These are phyloP conservation scores for Graphium sp. DNA, from an alignment of 2,329 filamentous ascomycete genomes.

Conservation along the genomic window DNA sequence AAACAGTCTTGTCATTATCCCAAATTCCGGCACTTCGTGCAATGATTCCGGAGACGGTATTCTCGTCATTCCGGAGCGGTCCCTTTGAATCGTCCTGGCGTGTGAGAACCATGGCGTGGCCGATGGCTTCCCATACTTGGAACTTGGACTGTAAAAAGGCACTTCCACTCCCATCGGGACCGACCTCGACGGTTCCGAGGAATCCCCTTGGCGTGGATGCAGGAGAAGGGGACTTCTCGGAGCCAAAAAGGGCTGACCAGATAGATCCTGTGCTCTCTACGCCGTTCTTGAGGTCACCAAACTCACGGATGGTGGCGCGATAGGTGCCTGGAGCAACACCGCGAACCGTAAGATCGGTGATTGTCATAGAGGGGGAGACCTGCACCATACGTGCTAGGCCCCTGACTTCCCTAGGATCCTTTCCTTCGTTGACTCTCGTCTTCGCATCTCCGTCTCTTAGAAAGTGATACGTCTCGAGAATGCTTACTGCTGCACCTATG, in stretches of 20 bases:
- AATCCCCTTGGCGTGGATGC: constrained; percentile 33
- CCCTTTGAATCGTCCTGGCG: constrained; percentile 34
- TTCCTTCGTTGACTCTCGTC: too few relatives aligned
- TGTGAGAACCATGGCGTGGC: constrained; percentile 77
- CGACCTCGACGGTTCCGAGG: constrained; percentile 63
- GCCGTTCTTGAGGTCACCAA: constrained; percentile 72
- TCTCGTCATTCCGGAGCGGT: constrained; percentile 55
- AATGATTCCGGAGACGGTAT: constrained; percentile 85
- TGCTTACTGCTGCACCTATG: constrained; percentile 80
- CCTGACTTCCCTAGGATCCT: constrained; percentile 44
- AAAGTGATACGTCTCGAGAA: constrained; percentile 68
- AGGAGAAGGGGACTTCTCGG: neutral
- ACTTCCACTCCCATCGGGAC: constrained; percentile 56
- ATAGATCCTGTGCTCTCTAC: constrained; percentile 69
- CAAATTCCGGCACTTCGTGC: constrained; percentile 93
- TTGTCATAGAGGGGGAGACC: constrained; percentile 58
- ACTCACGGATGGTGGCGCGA: constrained; percentile 68
- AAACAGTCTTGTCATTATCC: constrained; percentile 98
- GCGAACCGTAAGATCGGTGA: constrained; percentile 75
- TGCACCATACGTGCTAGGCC: constrained; percentile 91
- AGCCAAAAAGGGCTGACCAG: constrained; percentile 31
- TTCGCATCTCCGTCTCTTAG: constrained; percentile 27
- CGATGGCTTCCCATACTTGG: constrained; percentile 92
- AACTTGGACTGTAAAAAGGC: constrained; percentile 70
- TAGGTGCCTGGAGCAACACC: constrained; percentile 72